phyloP scores from a whole-genome alignment of 768 basidiomycete species.

The Tylopilus felleus region DNA sequence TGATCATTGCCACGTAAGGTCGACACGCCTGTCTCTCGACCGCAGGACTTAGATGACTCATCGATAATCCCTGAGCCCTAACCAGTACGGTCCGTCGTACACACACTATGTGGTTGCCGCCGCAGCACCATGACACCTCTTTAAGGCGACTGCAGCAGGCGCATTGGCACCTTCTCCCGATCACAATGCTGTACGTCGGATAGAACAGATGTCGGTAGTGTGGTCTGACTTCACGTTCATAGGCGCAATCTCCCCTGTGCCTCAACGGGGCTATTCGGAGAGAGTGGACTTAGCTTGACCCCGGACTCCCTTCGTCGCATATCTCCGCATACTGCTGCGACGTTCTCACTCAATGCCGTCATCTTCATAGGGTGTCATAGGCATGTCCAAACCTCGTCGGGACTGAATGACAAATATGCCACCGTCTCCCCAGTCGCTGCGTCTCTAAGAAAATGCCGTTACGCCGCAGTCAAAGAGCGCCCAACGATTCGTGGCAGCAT shows the following conservation, averaged over 20 bases:
- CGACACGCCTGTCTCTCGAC: too few species aligned
- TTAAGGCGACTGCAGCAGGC: background rate
- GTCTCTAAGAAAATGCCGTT: background rate
- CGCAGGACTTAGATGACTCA: background rate
- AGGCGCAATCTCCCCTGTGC: background rate
- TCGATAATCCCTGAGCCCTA: background rate
- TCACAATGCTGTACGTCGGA: background rate
- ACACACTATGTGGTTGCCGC: background rate
- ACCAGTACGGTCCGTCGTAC: background rate
- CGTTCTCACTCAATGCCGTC: constrained; percentile 11
- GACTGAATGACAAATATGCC: background rate
- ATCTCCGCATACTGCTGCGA: background rate
- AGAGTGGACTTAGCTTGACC: constrained; percentile 7
- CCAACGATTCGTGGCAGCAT: background rate
- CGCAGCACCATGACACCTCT: background rate
- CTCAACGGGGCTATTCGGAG: background rate
- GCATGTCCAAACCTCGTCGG: too few species aligned
- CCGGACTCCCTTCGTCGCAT: constrained; percentile 9
- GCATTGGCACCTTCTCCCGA: background rate
- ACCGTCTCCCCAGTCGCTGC: background rate
- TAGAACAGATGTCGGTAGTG: background rate
- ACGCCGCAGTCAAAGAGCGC: background rate
- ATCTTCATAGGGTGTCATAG: constrained; percentile 18
- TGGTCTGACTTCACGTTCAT: background rate
- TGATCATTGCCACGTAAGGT: background rate